phyloP scores from a whole-genome alignment of 805 yeast species.

The Wickerhamiella slavikovae region DNA sequence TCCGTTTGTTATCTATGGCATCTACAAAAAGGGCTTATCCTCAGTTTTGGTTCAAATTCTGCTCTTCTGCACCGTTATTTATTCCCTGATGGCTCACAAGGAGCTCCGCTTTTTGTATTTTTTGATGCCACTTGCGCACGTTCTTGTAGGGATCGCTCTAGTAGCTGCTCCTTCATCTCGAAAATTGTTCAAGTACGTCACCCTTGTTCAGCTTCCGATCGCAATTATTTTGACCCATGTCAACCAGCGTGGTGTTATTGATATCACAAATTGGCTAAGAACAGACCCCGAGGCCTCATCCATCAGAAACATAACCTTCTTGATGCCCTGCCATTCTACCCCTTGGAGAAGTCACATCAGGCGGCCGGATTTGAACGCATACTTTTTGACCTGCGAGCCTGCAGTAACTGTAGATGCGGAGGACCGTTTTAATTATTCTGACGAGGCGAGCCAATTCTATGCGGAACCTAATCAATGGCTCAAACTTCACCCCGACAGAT shows the following conservation, averaged over 20 bases:
- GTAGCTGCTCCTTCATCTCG: conserved; percentile 6
- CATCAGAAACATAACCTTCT: conserved; percentile 44
- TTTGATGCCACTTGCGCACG: conserved; percentile 49
- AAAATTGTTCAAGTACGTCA: conserved; percentile 7
- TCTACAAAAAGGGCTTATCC: conserved; percentile 4
- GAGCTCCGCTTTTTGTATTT: conserved; percentile 84
- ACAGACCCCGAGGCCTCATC: conserved; percentile 15
- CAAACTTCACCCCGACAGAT: conserved; percentile 23
- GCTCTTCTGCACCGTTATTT: conserved; percentile 27
- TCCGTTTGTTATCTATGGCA: conserved; percentile 22
- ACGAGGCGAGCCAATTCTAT: conserved; percentile 75
- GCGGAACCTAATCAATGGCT: conserved; percentile 41
- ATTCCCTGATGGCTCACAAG: conserved; percentile 60
- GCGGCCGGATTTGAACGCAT: conserved; percentile 24
- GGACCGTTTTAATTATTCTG: conserved; percentile 34
- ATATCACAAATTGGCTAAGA: conserved; percentile 35
- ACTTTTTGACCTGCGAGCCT: conserved; percentile 87
- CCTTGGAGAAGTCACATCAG: conserved; percentile 85
- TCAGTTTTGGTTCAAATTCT: conserved; percentile 16
- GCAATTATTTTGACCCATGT: conserved; percentile 35
- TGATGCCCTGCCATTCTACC: conserved; percentile 94
- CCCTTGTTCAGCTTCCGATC: conserved; percentile 22
- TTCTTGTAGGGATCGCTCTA: conserved; percentile 29
- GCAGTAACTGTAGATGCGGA: conserved; percentile 26
- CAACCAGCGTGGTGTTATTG: conserved; percentile 76